Conservation (phyloP, 371 early-diverging fungal species). For the Rhizopus delemar region DNA sequence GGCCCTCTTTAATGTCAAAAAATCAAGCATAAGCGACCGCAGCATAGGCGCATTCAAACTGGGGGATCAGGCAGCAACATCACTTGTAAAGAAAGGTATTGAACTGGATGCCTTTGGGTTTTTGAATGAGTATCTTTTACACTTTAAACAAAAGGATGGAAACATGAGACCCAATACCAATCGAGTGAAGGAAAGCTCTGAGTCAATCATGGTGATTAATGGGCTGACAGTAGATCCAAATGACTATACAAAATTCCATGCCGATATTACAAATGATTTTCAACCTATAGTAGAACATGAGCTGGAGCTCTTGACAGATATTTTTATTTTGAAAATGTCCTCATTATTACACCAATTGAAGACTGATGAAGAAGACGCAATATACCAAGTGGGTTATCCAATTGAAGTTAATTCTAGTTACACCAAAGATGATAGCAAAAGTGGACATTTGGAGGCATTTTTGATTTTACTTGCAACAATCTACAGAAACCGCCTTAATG, state of each 20-base stretch:
- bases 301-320: constrained; percentile 41
- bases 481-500: constrained; percentile 71
- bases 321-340: constrained; percentile 60
- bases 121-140: constrained; percentile 29
- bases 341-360: constrained; percentile 61
- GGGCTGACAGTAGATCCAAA: constrained; percentile 27
- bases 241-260: constrained; percentile 27
- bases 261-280: constrained; percentile 28
- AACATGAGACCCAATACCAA: neutral
- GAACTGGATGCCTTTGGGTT: constrained; percentile 59
- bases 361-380: constrained; percentile 65
- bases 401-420: constrained; percentile 19
- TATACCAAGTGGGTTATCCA: constrained; percentile 10
- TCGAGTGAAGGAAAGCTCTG: neutral
- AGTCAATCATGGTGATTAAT: constrained; percentile 27
- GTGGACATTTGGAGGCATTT: constrained; percentile 57
- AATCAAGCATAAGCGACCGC: neutral
- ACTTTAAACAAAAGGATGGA: constrained; percentile 28
- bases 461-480: constrained; percentile 64
- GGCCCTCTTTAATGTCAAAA: constrained; percentile 5
- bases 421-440: constrained; percentile 7
- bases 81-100: constrained; percentile 60
- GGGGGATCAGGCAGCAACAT: constrained; percentile 13
- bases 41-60: neutral
- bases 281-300: constrained; percentile 45